These are phyloP conservation scores for Russula sp. DNA, from an alignment of 768 basidiomycete genomes.

Conservation along the genomic window DNA sequence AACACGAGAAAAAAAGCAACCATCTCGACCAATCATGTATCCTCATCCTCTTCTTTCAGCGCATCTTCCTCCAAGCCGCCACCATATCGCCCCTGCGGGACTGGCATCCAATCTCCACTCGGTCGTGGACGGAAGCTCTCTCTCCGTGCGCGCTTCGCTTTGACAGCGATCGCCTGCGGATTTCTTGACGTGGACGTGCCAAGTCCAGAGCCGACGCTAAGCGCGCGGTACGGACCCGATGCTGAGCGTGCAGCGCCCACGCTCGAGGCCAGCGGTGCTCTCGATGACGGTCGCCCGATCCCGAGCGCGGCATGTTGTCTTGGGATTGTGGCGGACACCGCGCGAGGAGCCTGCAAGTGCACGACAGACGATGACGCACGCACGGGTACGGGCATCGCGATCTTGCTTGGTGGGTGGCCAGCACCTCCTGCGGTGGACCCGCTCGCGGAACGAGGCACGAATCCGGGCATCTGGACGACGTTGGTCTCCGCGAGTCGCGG, in stretches of 20 bases:
- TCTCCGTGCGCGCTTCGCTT: slow-evolving; percentile 46
- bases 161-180: slow-evolving; percentile 34
- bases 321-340: slow-evolving; percentile 42
- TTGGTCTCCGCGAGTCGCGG: slow-evolving; percentile 44
- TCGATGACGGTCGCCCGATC: slow-evolving; percentile 40
- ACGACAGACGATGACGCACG: not conserved
- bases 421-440: slow-evolving; percentile 3
- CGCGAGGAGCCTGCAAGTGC: slow-evolving; percentile 30
- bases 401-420: slow-evolving; percentile 17
- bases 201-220: slow-evolving; percentile 14
- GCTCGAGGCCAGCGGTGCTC: slow-evolving; percentile 26
- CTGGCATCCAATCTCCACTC: slow-evolving; percentile 47
- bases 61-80: slow-evolving; percentile 27
- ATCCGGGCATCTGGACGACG: slow-evolving; percentile 29
- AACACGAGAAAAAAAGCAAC: not conserved
- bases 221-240: slow-evolving; percentile 6
- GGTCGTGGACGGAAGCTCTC: slow-evolving; percentile 83
- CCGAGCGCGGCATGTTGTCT: slow-evolving; percentile 50
- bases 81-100: slow-evolving; percentile 23
- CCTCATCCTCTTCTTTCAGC: slow-evolving; percentile 29
- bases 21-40: slow-evolving; percentile 6
- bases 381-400: slow-evolving; percentile 24
- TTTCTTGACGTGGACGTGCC: slow-evolving; percentile 15
- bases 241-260: not conserved
- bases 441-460: slow-evolving; percentile 14